Conservation (phyloP, 2,329 filamentous ascomycete species). For the Aspergillus costaricaensis region DNA sequence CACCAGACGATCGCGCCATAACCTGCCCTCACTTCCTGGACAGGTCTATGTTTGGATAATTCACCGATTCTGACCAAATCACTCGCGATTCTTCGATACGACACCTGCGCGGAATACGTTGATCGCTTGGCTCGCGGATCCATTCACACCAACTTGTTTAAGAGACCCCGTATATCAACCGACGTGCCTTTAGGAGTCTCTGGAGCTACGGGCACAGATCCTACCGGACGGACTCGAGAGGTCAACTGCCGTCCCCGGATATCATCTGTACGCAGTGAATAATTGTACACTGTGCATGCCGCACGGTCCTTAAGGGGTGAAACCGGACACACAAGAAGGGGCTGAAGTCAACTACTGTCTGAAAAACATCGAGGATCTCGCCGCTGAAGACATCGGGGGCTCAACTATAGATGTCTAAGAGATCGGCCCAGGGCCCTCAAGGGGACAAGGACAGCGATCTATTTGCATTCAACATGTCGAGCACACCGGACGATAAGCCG, state of each 20-base stretch:
- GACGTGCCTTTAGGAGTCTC: neutral
- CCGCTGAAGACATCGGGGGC: slow-evolving; percentile 4
- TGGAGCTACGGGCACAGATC: slow-evolving; percentile 11
- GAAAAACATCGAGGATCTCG: slow-evolving; percentile 19
- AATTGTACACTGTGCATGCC: slow-evolving; percentile 16
- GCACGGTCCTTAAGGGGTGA: slow-evolving; percentile 11
- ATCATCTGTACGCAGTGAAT: neutral
- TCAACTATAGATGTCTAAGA: slow-evolving; percentile 43
- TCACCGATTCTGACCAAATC: too few species aligned
- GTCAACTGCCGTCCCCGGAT: neutral
- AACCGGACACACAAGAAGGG: slow-evolving; percentile 18
- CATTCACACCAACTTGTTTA: slow-evolving; percentile 5
- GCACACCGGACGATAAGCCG: slow-evolving; percentile 48
- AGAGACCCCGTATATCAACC: neutral
- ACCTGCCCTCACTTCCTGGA: neutral
- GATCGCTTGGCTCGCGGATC: neutral
- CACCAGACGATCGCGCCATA: slow-evolving; percentile 17
- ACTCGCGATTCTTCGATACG: neutral
- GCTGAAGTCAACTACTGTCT: slow-evolving; percentile 15
- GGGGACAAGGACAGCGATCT: slow-evolving; percentile 34
- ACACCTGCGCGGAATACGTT: neutral
- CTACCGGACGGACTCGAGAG: neutral
- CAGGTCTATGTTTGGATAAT: neutral
- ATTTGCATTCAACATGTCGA: slow-evolving; percentile 40
- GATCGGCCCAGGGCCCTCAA: slow-evolving; percentile 39